These are phyloP conservation scores for Calonectria multiphialidica DNA, from an alignment of 2,329 filamentous ascomycete species.

Conservation along the genomic window DNA sequence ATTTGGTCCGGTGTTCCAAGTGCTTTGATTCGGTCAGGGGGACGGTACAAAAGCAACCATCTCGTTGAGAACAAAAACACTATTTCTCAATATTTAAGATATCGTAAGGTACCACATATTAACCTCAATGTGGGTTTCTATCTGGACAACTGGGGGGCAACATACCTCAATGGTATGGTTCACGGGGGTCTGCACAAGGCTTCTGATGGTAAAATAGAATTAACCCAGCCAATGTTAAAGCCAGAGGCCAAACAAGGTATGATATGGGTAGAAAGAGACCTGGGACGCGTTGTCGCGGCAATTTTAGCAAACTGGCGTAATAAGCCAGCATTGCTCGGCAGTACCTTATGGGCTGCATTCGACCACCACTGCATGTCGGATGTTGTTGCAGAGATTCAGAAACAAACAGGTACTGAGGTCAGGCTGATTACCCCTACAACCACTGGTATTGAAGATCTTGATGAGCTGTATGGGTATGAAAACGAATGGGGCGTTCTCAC, in stretches of 20 bases:
- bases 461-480: conserved; percentile 7
- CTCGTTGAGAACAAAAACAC: not conserved
- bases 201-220: not conserved
- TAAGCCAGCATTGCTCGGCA: not conserved
- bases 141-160: not conserved
- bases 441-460: not conserved
- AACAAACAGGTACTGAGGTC: not conserved
- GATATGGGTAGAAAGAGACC: conserved; percentile 1
- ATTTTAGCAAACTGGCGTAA: not conserved
- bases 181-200: not conserved
- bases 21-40: not conserved
- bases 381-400: not conserved
- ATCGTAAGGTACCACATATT: not conserved
- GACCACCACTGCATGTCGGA: not conserved
- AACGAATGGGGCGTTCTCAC: conserved; percentile 6
- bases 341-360: not conserved
- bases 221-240: not conserved
- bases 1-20: not conserved
- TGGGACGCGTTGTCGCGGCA: not conserved
- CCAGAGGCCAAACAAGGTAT: not conserved
- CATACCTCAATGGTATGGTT: not conserved
- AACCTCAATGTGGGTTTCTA: not conserved
- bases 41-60: not conserved
- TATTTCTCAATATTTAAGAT: not conserved
- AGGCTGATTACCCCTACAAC: not conserved